phyloP scores from a whole-genome alignment of 208 protist species.

The Acanthamoeba healyi region DNA sequence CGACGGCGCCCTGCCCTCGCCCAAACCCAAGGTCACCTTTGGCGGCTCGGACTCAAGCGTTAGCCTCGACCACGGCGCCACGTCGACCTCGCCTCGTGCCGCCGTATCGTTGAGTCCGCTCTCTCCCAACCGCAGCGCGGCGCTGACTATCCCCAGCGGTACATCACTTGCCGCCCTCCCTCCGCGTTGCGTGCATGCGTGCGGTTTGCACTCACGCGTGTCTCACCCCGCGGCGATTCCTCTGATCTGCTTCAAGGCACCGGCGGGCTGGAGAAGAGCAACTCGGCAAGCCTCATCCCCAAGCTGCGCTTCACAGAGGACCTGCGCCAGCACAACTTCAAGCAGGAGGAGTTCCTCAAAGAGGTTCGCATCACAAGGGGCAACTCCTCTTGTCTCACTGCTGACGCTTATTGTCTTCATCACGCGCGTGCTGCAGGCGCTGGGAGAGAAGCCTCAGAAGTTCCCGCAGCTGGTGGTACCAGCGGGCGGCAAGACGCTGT shows the following conservation, averaged over 20 bases:
- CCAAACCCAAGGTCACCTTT: conserved; percentile 65
- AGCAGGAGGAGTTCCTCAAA: conserved; percentile 70
- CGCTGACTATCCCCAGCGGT: background rate
- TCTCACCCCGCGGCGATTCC: background rate
- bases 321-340: conserved; percentile 68
- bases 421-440: background rate
- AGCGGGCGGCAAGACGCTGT: conserved; percentile 37
- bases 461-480: conserved; percentile 21
- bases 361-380: background rate
- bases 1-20: background rate
- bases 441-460: conserved; percentile 62
- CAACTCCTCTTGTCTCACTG: background rate
- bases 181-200: background rate
- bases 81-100: background rate
- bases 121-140: background rate
- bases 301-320: conserved; percentile 72
- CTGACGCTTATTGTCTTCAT: background rate
- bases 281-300: conserved; percentile 52
- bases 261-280: conserved; percentile 57
- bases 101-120: background rate
- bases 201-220: no score
- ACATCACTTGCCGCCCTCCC: background rate
- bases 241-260: background rate
- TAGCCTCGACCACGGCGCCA: background rate
- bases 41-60: background rate